Evolutionary conservation across 2,329 filamentous ascomycete genomes (phyloP).

Genomic region (Polytolypa hystricis): DNA sequence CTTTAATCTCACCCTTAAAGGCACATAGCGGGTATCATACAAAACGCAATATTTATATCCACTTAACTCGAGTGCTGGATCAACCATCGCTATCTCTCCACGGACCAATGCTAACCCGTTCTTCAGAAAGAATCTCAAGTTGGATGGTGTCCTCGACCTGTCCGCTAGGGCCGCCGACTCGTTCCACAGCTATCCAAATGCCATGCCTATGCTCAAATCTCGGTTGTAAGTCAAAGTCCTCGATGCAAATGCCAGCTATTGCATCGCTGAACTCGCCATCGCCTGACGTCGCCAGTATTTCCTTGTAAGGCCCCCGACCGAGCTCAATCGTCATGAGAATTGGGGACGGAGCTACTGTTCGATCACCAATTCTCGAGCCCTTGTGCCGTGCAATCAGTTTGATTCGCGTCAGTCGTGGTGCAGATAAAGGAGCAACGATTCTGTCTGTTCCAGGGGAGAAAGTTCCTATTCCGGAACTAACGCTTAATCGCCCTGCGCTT

Average conservation of each 20-base stretch:
- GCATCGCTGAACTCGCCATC: slow-evolving; percentile 65
- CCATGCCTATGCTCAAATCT: slow-evolving; percentile 45
- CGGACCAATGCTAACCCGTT: slow-evolving; percentile 32
- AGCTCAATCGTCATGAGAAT: slow-evolving; percentile 63
- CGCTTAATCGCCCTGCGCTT: slow-evolving; percentile 61
- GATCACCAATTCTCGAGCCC: slow-evolving; percentile 30
- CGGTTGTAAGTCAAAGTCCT: slow-evolving; percentile 64
- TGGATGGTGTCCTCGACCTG: slow-evolving; percentile 33
- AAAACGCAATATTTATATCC: too few species aligned
- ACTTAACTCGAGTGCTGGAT: too few species aligned
- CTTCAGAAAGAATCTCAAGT: slow-evolving; percentile 33
- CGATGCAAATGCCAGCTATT: slow-evolving; percentile 53
- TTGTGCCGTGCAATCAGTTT: slow-evolving; percentile 43
- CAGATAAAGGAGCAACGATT: slow-evolving; percentile 41
- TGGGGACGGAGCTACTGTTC: slow-evolving; percentile 34
- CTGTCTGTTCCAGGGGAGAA: slow-evolving; percentile 45
- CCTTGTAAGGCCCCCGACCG: slow-evolving; percentile 58
- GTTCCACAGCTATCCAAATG: slow-evolving; percentile 72
- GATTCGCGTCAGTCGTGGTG: slow-evolving; percentile 49
- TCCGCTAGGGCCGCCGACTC: slow-evolving; percentile 53
- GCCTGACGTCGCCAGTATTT: slow-evolving; percentile 55
- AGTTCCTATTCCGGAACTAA: slow-evolving; percentile 32
- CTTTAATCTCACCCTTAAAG: too few species aligned
- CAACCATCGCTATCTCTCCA: slow-evolving; percentile 24
- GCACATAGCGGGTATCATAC: too few species aligned